Evolutionary conservation across 1,139 yeast species (phyloP).

Genomic region (Maudiozyma humilis): DNA sequence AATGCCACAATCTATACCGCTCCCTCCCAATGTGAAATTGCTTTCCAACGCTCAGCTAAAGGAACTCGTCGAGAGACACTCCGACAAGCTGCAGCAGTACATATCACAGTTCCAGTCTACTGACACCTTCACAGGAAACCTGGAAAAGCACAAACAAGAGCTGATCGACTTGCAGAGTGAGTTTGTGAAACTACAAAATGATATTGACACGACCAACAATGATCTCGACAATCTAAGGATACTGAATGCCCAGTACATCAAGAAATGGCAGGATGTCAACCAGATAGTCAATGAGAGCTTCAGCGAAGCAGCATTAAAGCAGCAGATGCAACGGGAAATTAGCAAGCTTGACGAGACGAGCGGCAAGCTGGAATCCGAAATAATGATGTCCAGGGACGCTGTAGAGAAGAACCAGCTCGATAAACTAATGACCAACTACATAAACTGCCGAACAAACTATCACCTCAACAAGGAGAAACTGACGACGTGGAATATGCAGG

Average conservation of each 20-base stretch:
- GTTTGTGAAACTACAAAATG: slow-evolving; percentile 16
- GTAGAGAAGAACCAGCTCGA: slow-evolving; percentile 15
- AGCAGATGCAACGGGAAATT: slow-evolving; percentile 15
- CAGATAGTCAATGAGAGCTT: slow-evolving; percentile 15
- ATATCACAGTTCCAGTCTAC: slow-evolving; percentile 20
- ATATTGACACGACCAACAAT: slow-evolving; percentile 11
- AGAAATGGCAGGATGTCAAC: slow-evolving; percentile 24
- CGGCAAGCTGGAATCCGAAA: slow-evolving; percentile 11
- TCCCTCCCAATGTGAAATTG: slow-evolving; percentile 24
- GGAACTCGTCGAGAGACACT: slow-evolving; percentile 16
- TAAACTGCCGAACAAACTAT: slow-evolving; percentile 18
- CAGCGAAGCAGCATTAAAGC: slow-evolving; percentile 20
- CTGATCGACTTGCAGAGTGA: slow-evolving; percentile 13
- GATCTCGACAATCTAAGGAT: slow-evolving; percentile 16
- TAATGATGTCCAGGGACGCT: slow-evolving; percentile 1
- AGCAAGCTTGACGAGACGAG: slow-evolving; percentile 16
- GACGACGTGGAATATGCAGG: slow-evolving; percentile 26
- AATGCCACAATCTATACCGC: background rate
- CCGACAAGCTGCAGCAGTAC: slow-evolving; percentile 17
- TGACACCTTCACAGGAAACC: slow-evolving; percentile 9
- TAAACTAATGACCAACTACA: slow-evolving; percentile 15
- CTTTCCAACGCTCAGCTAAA: slow-evolving; percentile 20
- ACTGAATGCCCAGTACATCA: slow-evolving; percentile 22
- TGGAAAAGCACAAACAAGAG: slow-evolving; percentile 8
- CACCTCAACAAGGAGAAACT: slow-evolving; percentile 24